Evolutionary conservation across 768 basidiomycete species (phyloP).

Genomic region (Vararia minispora): DNA sequence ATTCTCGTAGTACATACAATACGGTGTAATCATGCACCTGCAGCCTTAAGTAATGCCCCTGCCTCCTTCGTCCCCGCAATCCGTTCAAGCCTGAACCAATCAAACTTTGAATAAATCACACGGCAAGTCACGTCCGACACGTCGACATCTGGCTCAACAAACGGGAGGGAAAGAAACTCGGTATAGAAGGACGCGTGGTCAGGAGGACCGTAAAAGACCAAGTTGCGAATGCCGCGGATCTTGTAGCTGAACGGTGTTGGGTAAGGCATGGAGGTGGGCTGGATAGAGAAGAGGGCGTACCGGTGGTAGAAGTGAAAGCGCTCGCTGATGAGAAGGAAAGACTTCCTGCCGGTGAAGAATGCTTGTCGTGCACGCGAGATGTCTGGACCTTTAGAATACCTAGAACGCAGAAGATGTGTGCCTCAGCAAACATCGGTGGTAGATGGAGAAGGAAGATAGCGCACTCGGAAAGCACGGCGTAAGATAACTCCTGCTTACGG

Average conservation of each 20-base stretch:
- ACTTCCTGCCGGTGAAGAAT: constrained; percentile 81
- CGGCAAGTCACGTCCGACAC: constrained; percentile 73
- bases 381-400: constrained; percentile 89
- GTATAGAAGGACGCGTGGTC: constrained; percentile 88
- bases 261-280: background rate
- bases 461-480: constrained; percentile 85
- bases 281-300: constrained; percentile 23
- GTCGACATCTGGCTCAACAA: constrained; percentile 85
- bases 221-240: constrained; percentile 82
- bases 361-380: constrained; percentile 88
- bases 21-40: too few relatives aligned
- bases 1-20: too few relatives aligned
- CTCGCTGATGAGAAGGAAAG: constrained; percentile 86
- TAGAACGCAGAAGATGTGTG: constrained; percentile 23
- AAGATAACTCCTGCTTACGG: constrained; percentile 60
- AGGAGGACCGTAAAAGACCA: constrained; percentile 90
- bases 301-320: constrained; percentile 98
- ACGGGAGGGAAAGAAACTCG: constrained; percentile 83
- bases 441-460: constrained; percentile 13
- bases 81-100: constrained; percentile 79
- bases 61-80: constrained; percentile 47
- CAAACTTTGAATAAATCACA: constrained; percentile 80
- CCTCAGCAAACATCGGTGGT: background rate
- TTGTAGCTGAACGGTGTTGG: constrained; percentile 40
- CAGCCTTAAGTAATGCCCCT: constrained; percentile 20